These are phyloP conservation scores for Boletus speciosus DNA, from an alignment of 768 basidiomycete species.

Conservation along the genomic window DNA sequence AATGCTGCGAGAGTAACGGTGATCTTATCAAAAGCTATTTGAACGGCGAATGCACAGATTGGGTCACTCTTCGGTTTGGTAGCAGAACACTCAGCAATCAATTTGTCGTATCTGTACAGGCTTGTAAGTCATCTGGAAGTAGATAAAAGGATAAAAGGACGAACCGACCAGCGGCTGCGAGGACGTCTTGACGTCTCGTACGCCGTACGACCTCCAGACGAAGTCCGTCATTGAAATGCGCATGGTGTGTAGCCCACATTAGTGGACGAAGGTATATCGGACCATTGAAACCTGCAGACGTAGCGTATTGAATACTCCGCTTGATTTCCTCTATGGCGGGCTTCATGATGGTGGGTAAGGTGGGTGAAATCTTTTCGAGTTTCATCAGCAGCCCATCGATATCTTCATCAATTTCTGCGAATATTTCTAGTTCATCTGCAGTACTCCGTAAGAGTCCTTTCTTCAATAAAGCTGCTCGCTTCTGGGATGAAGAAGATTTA, in stretches of 20 bases:
- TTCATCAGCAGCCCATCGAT: constrained; percentile 52
- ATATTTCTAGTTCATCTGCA: constrained; percentile 70
- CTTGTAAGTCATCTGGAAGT: background rate
- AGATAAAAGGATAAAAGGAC: constrained; percentile 9
- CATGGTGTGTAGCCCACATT: constrained; percentile 64
- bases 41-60: constrained; percentile 67
- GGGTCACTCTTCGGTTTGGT: constrained; percentile 51
- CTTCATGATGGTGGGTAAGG: constrained; percentile 45
- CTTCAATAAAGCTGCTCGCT: constrained; percentile 64
- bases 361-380: constrained; percentile 59
- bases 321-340: constrained; percentile 60
- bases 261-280: constrained; percentile 67
- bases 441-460: constrained; percentile 64
- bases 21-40: constrained; percentile 79
- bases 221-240: constrained; percentile 69
- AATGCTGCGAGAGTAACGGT: constrained; percentile 63
- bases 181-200: constrained; percentile 62
- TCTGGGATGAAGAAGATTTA: constrained; percentile 65
- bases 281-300: constrained; percentile 58
- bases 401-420: constrained; percentile 64
- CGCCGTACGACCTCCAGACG: constrained; percentile 71
- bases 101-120: constrained; percentile 59
- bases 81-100: constrained; percentile 59
- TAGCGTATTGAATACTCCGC: constrained; percentile 56
- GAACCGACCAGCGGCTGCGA: constrained; percentile 81